Base-by-base conservation (phyloP, 192 early-diverging fungal genomes). In the Lobulomyces angularis region DNA sequence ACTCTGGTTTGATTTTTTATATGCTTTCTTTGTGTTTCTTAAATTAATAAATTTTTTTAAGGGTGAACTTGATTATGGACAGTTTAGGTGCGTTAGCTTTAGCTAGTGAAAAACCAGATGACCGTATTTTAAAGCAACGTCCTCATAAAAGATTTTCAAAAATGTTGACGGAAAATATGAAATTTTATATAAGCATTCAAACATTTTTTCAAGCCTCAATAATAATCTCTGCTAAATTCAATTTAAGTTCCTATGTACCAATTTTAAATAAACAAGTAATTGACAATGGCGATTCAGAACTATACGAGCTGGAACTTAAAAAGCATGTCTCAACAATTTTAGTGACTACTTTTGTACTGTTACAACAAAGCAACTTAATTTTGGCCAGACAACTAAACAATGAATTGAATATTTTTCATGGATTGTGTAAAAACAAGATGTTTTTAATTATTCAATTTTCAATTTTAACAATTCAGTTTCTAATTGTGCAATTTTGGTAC, bases 301-400 rank as follows among this genome's bases (percentile, higher is more conserved):
- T n/a, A n/a, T n/a, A n/a, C n/a, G n/a, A n/a, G n/a, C n/a, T n/a
- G n/a, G n/a, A n/a, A n/a, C n/a, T n/a, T n/a, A n/a, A n/a, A n/a
- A n/a, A n/a, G n/a, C n/a, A n/a, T n/a, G n/a, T n/a, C n/a, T n/a
- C n/a, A n/a, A 59, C 71, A 5, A 46, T 73, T 46, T 46, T 73
- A 1, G 71, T 76, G 40, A 59, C 53, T n/a, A 50, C 65, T 3
- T 76, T 76, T 36, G 67, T 76, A 35, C 43, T 76, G 5, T 56
- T 72, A 40, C 73, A 76, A 37, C 27, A 64, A 14, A 35, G 56
- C 27, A 76, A 76, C 53, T 47, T 61, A n/a, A 45, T 67, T 26
- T 56, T 58, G 40, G 55, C 73, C 6, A 53, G 73, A 2, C 64
- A 68, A 34, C 56, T 76, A 17, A 66, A 72, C 28, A 64, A 56